phyloP scores from a whole-genome alignment of 257 asterid species.

The Primulina eburnea region DNA sequence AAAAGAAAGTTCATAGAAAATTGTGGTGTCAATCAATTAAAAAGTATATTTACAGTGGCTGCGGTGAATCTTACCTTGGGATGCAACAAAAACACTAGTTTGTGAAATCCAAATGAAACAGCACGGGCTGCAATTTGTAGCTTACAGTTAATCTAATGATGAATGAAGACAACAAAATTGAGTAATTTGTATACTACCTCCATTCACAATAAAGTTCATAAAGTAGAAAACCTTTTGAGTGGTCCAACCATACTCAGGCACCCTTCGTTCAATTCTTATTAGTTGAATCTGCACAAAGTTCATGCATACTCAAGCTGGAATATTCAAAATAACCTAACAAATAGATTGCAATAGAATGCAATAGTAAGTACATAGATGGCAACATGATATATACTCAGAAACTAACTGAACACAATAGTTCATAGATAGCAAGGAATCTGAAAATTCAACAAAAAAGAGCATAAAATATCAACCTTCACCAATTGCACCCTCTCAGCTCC shows the following conservation, averaged over 20 bases:
- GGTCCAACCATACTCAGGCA: constrained; percentile 84
- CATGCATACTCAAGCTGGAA: constrained; percentile 17
- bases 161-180: constrained; percentile 3
- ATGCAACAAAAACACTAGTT: constrained; percentile 65
- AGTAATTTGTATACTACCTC: constrained; percentile 57
- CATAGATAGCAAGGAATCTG: too few species aligned
- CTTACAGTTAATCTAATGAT: constrained; percentile 18
- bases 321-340: constrained; percentile 5
- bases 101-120: constrained; percentile 76
- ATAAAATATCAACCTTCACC: too few species aligned
- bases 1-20: constrained; percentile 1
- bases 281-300: constrained; percentile 71
- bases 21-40: neutral
- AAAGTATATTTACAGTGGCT: constrained; percentile 6
- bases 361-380: too few species aligned
- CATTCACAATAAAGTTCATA: constrained; percentile 93
- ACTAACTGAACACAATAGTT: too few species aligned
- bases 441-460: too few species aligned
- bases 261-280: constrained; percentile 79
- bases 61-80: constrained; percentile 61
- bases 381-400: too few species aligned
- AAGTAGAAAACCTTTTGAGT: constrained; percentile 96
- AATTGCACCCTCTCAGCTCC: too few species aligned
- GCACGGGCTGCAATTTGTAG: constrained; percentile 70
- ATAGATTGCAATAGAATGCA: too few species aligned